Percentiles rank a stretch among this genome's conserved stretches.
phyloP scores from a whole-genome alignment of 2,329 filamentous ascomycete genomes.

The Arthrobotrys conoides region DNA sequence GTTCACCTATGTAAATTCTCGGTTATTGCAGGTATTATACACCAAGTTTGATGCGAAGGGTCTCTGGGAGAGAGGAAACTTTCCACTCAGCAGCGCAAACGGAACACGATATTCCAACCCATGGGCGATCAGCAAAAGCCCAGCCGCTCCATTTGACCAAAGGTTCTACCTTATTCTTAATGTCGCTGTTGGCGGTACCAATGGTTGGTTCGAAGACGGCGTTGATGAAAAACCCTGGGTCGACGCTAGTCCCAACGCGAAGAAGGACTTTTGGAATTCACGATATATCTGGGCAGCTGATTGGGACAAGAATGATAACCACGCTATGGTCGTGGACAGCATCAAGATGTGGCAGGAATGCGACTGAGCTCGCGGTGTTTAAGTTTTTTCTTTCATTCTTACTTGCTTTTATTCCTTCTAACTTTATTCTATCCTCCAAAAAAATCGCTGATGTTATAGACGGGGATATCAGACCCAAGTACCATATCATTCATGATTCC shows the following conservation, averaged over 20 bases:
- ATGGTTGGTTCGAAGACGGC: conserved; percentile 86
- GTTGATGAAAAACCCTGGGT: conserved; percentile 83
- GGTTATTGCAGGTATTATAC: conserved; percentile 84
- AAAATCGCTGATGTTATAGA: conserved; percentile 23
- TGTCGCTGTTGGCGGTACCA: conserved; percentile 81
- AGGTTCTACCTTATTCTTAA: conserved; percentile 83
- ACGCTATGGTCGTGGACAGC: conserved; percentile 76
- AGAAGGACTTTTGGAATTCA: conserved; percentile 82
- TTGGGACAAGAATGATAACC: conserved; percentile 72
- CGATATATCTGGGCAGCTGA: conserved; percentile 78
- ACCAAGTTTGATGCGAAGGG: conserved; percentile 76
- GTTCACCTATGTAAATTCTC: conserved; percentile 87
- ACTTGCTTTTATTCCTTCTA: conserved; percentile 1
- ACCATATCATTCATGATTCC: conserved; percentile 6
- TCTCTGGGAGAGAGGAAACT: conserved; percentile 78
- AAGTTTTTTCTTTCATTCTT: conserved; percentile 29
- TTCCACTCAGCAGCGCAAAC: conserved; percentile 76
- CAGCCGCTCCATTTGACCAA: conserved; percentile 81
- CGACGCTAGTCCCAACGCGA: conserved; percentile 76
- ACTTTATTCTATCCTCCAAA: conserved; percentile 30
- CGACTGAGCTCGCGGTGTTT: conserved; percentile 68
- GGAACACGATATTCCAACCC: conserved; percentile 76
- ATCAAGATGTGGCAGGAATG: conserved; percentile 81
- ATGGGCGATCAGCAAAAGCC: conserved; percentile 75
- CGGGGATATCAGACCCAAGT: conserved; percentile 9